Base-by-base conservation (phyloP, 2,329 filamentous ascomycete species). In the Aspergillus sp. region DNA sequence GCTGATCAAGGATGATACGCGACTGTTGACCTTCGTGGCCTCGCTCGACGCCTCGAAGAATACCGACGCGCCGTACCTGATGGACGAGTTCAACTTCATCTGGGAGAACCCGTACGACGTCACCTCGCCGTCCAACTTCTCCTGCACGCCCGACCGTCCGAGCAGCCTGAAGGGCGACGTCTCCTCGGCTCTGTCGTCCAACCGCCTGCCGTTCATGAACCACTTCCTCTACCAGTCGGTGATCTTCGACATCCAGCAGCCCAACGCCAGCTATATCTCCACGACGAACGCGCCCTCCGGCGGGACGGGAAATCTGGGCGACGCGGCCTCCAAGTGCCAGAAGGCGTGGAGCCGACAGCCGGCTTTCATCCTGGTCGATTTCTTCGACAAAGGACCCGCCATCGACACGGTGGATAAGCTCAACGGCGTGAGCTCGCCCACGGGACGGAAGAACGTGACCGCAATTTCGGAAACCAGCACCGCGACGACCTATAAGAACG, bases 291-390 rank as follows among this genome's bases (percentile, higher is more conserved):
- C 83, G 39, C 79, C 87, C 9, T 80, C 76, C 11, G 86, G 84
- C 3, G 78, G 77, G 2, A 73, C 72, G 0, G 90, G 90, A 7
- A 80, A 79, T 49, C 69, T 85, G 36, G 81, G 81, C 6, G 69
- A 69, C 10, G 65, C 78, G 26, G 84, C 85, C 36, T 71, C 77
- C 49, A 73, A 72, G 58, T 93, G 86, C 72, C 75, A 78, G 55
- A 69, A 66, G 2, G 75, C 85, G 61, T 94, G 88, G 80, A 82
- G 83, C n/a, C 75, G 78, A 29, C 79, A 82, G 53, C 90, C 91
- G n/a, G 87, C 82, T 3, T 93, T 91, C 67, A 82, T 91, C 20
- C 81, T 95, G 10, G 90, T 94, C 1, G 91, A 96, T 75, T 94
- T 92, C 74, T 92, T 88, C 74, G 88, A 91, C 72, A 81, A 87